Conservation (phyloP, 2,329 filamentous ascomycete species). For the Alternaria sp. region DNA sequence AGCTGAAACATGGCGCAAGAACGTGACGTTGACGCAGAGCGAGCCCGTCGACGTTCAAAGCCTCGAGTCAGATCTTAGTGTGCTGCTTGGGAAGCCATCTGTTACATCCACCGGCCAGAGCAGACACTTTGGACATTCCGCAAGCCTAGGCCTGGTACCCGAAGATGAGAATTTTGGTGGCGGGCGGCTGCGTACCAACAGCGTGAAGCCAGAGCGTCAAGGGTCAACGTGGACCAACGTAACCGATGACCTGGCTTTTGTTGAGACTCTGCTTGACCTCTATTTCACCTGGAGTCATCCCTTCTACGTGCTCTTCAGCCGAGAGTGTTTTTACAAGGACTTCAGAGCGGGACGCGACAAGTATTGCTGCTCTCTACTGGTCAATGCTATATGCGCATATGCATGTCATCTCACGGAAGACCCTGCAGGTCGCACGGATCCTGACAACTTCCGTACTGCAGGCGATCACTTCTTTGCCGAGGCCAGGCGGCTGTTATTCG, state of each 20-base stretch:
- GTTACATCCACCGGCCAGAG: slow-evolving; percentile 43
- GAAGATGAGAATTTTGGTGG: slow-evolving; percentile 43
- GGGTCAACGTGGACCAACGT: slow-evolving; percentile 64
- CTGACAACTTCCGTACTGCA: slow-evolving; percentile 67
- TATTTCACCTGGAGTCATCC: slow-evolving; percentile 78
- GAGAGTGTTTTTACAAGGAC: slow-evolving; percentile 73
- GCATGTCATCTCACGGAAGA: slow-evolving; percentile 73
- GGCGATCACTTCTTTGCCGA: slow-evolving; percentile 80
- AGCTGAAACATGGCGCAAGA: slow-evolving; percentile 50
- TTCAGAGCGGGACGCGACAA: slow-evolving; percentile 66
- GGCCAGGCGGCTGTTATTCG: slow-evolving; percentile 65
- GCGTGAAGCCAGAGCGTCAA: slow-evolving; percentile 20
- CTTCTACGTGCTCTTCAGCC: slow-evolving; percentile 74
- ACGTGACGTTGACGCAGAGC: slow-evolving; percentile 43
- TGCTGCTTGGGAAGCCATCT: slow-evolving; percentile 47
- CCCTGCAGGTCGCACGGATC: slow-evolving; percentile 67
- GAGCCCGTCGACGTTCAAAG: slow-evolving; percentile 32
- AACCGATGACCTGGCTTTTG: slow-evolving; percentile 63
- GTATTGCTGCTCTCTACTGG: slow-evolving; percentile 71
- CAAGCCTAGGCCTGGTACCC: slow-evolving; percentile 44
- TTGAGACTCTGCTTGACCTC: slow-evolving; percentile 68
- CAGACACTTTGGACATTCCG: slow-evolving; percentile 48
- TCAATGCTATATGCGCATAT: slow-evolving; percentile 70
- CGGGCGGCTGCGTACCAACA: slow-evolving; percentile 18
- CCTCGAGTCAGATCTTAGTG: slow-evolving; percentile 45